Base-by-base conservation (phyloP, 257 asterid genomes). In the Anisodus acutangulus region DNA sequence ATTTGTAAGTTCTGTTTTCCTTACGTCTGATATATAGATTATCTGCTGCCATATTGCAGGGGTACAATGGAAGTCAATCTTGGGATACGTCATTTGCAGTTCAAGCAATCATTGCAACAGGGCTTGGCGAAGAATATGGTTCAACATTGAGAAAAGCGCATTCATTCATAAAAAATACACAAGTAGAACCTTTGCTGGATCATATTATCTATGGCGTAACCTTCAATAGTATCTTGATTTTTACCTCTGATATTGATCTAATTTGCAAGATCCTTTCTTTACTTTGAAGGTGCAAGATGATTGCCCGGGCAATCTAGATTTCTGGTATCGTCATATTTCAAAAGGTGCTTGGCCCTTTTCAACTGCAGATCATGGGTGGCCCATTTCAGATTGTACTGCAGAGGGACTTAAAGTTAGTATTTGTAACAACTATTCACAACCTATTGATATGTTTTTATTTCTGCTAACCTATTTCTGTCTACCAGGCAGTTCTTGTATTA, bases 311-410 rank as follows among this genome's bases (percentile, higher is more conserved):
- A 83, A 95, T 87, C 93, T 95, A 58, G 88, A 85, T 86, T 82
- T 9, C 81, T 97, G 98, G 98, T 94, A 91, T 86, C 98, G 99
- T 47, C 99, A 97, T 90, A 93, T 97, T 87, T 97, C 99, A 55
- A 97, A 97, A 93, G 99, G 99, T 59, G 99, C 98, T 87, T 97
- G 99, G 99, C 98, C 99, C 59, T 97, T 97, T 87, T 97, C 99
- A 68, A 93, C 97, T 37, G 97, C 94, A 83, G 99, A 97, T 87
- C 99, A 97, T 83, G 98, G 99, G 83, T 97, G 99, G 99, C 99
- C 99, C 68, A 95, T 97, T 85, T 97, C 99, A 41, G 99, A 97
- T 90, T 97, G 99, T 92, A 93, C 99, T 26, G 97, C 99, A 17
- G 99, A 97, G 92, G 98, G 99, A 86, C 90, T 95, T 85, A 97